Percentiles rank a stretch among this genome's conserved stretches.
phyloP scores from a whole-genome alignment of 805 yeast genomes.

The Phaffomyces opuntiae region DNA sequence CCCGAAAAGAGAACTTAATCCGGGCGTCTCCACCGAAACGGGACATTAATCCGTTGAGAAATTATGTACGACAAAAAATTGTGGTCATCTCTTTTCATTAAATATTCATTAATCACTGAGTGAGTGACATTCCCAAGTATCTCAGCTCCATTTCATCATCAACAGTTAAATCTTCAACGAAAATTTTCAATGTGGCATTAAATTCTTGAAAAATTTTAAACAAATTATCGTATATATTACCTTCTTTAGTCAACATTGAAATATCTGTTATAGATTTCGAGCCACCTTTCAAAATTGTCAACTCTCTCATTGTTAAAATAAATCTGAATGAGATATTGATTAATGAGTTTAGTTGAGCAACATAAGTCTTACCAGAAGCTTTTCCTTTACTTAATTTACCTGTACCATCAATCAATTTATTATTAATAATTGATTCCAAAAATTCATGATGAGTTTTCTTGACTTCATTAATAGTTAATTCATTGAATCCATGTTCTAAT shows the following conservation, averaged over 20 bases:
- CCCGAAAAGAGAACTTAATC: too few relatives aligned
- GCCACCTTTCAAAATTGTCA: conserved; percentile 24
- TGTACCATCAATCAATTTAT: conserved; percentile 27
- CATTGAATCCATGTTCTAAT: conserved; percentile 16
- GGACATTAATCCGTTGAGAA: too few relatives aligned
- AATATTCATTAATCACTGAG: conserved; percentile 7
- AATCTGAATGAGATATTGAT: conserved; percentile 33
- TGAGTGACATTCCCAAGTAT: conserved; percentile 34
- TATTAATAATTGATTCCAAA: conserved; percentile 29
- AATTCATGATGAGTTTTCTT: conserved; percentile 27
- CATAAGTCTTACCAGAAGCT: conserved; percentile 32
- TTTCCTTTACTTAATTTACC: conserved; percentile 25
- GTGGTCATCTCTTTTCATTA: too few relatives aligned
- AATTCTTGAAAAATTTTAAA: conserved; percentile 38
- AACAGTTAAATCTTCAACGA: conserved; percentile 45
- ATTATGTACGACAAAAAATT: too few relatives aligned
- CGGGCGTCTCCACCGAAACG: too few relatives aligned
- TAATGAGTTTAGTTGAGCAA: conserved; percentile 34
- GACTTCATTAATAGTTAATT: conserved; percentile 45
- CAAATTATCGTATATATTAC: conserved; percentile 32
- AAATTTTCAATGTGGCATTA: conserved; percentile 32
- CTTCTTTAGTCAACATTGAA: conserved; percentile 7
- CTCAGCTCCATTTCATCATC: conserved; percentile 44
- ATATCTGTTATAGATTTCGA: conserved; percentile 14
- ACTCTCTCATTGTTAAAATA: conserved; percentile 29